Evolutionary conservation across 768 basidiomycete species (phyloP).

Genomic region (Lanmaoa pseudosensibilis): DNA sequence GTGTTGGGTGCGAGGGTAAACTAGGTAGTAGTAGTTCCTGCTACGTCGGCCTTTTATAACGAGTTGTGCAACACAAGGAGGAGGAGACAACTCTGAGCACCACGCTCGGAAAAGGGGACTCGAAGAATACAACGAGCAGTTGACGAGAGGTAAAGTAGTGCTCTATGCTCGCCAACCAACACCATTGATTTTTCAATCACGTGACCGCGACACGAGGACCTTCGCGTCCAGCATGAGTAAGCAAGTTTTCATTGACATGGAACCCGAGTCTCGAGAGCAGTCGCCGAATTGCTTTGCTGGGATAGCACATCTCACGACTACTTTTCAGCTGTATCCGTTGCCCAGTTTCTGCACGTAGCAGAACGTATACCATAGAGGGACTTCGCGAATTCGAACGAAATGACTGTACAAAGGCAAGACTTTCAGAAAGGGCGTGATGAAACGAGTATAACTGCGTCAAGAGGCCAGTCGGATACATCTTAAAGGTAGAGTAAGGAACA

Average conservation of each 20-base stretch:
- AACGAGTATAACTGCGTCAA: background rate
- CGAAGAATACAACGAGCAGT: background rate
- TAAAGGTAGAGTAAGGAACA: background rate
- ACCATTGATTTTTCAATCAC: slow-evolving; percentile 28
- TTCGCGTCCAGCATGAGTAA: background rate
- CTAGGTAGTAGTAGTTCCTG: background rate
- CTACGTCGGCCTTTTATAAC: background rate
- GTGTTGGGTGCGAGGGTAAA: background rate
- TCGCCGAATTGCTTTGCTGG: too few species aligned
- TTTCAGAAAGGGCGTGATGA: background rate
- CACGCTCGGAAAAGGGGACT: background rate
- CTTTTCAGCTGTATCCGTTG: too few species aligned
- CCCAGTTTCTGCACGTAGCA: too few species aligned
- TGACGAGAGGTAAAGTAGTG: background rate
- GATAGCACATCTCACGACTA: too few species aligned
- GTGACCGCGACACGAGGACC: slow-evolving; percentile 27
- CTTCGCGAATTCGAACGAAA: background rate
- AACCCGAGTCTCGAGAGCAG: background rate
- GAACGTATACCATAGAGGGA: too few species aligned
- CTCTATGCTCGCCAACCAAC: background rate
- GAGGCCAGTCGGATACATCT: background rate
- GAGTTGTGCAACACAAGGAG: background rate
- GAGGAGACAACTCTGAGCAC: background rate
- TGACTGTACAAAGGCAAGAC: background rate
- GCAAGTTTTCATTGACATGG: too few species aligned